These are phyloP conservation scores for Tausonia pullulans DNA, from an alignment of 1,284 basidiomycete genomes.

Conservation along the genomic window DNA sequence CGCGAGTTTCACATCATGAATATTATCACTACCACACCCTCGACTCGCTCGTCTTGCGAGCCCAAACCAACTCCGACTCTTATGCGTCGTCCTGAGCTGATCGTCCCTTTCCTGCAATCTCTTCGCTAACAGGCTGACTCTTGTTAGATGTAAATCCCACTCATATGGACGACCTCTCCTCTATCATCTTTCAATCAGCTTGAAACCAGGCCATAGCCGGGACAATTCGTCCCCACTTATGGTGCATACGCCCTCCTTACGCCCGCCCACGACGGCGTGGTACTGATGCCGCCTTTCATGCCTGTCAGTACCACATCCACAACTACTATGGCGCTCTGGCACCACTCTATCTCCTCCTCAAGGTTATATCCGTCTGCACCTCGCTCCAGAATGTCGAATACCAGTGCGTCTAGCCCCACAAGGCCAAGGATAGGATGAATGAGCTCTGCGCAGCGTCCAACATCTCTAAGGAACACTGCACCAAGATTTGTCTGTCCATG, in stretches of 20 bases:
- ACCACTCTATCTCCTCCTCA: conserved; percentile 77
- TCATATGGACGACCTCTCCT: conserved; percentile 89
- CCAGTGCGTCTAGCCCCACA: conserved; percentile 86
- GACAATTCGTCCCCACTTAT: conserved; percentile 56
- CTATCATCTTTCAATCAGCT: conserved; percentile 90
- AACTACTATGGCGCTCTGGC: conserved; percentile 87
- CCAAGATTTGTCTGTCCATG: conserved; percentile 42
- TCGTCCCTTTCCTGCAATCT: background rate
- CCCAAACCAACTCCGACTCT: conserved; percentile 84
- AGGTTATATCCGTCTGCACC: conserved; percentile 74
- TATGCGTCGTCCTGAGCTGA: conserved; percentile 27
- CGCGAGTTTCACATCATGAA: conserved; percentile 81
- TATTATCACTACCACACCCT: conserved; percentile 90
- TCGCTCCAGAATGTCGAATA: conserved; percentile 95
- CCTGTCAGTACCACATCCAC: conserved; percentile 35
- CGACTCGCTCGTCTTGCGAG: conserved; percentile 87
- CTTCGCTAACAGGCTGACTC: background rate
- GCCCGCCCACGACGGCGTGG: conserved; percentile 65
- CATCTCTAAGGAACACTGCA: conserved; percentile 85
- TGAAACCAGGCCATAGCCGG: conserved; percentile 93
- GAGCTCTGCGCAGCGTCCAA: conserved; percentile 94
- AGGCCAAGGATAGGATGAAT: conserved; percentile 94
- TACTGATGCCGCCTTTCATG: background rate
- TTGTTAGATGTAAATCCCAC: conserved; percentile 47
- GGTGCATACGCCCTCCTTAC: too few species aligned